phyloP scores from a whole-genome alignment of 2,329 filamentous ascomycete genomes.

The Ascocoryne sarcoides region DNA sequence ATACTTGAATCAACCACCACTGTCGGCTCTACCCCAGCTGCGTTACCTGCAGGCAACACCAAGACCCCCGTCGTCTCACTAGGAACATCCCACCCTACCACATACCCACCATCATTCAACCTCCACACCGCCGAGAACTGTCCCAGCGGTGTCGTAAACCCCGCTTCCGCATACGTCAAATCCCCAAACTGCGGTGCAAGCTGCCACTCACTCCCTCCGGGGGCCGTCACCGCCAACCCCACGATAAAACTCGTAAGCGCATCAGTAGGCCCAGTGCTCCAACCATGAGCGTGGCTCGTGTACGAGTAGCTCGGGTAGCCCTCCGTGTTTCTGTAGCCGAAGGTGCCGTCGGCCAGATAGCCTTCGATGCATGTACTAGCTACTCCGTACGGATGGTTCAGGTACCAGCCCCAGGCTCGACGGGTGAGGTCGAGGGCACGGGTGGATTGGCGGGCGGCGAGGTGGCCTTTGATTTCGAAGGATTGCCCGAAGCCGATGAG shows the following conservation, averaged over 20 bases:
- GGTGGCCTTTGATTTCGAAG: slow-evolving; percentile 50
- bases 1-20: slow-evolving; percentile 6
- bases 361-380: slow-evolving; percentile 51
- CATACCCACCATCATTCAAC: slow-evolving; percentile 7
- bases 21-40: slow-evolving; percentile 1
- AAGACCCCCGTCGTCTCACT: slow-evolving; percentile 11
- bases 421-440: slow-evolving; percentile 49
- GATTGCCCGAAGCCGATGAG: slow-evolving; percentile 50
- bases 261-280: slow-evolving; percentile 40
- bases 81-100: slow-evolving; percentile 12
- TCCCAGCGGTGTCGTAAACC: slow-evolving; percentile 33
- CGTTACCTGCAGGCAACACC: slow-evolving; percentile 6
- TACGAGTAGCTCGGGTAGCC: slow-evolving; percentile 43
- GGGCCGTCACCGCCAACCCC: slow-evolving; percentile 32
- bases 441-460: slow-evolving; percentile 37
- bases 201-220: slow-evolving; percentile 30
- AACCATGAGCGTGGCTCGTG: slow-evolving; percentile 42
- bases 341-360: slow-evolving; percentile 46
- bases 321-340: slow-evolving; percentile 38
- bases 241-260: slow-evolving; percentile 37
- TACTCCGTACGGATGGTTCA: slow-evolving; percentile 48
- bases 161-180: slow-evolving; percentile 32
- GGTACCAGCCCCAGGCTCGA: slow-evolving; percentile 51
- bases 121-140: slow-evolving; percentile 30
- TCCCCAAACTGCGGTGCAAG: slow-evolving; percentile 35